phyloP scores from a whole-genome alignment of 352 stramenopile species.

The Globisporangium yorkense region DNA sequence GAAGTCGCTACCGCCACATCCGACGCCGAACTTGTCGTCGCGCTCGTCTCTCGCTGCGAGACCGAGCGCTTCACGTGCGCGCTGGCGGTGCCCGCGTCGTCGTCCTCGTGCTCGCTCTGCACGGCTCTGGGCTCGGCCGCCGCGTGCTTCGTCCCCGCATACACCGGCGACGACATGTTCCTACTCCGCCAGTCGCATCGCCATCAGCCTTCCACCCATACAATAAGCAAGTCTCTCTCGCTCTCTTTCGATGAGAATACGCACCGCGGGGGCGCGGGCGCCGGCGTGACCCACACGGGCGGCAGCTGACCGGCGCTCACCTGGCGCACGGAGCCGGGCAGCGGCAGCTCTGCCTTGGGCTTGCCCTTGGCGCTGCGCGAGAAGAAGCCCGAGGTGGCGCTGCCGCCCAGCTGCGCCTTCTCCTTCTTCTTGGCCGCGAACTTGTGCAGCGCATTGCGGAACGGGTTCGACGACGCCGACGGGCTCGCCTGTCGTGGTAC shows the following conservation, averaged over 20 bases:
- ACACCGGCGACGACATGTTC: conserved; percentile 26
- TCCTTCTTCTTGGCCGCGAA: conserved; percentile 74
- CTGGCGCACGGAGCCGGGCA: conserved; percentile 71
- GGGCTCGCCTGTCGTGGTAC: conserved; percentile 15
- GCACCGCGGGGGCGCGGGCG: conserved; percentile 39
- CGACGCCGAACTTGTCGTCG: not conserved
- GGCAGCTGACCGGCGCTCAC: conserved; percentile 65
- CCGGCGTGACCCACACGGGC: conserved; percentile 70
- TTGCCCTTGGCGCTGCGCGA: conserved; percentile 29
- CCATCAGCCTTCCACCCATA: not conserved
- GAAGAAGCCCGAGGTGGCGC: conserved; percentile 65
- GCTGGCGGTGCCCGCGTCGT: conserved; percentile 19
- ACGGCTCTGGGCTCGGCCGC: conserved; percentile 1
- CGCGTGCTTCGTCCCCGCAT: conserved; percentile 9
- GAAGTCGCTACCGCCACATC: not conserved
- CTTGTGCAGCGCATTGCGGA: conserved; percentile 77
- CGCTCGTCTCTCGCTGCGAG: not conserved
- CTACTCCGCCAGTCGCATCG: conserved; percentile 7
- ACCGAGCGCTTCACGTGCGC: conserved; percentile 15
- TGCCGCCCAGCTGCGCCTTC: conserved; percentile 34
- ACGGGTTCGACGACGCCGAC: conserved; percentile 53
- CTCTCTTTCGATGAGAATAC: not conserved
- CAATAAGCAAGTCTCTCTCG: too few relatives aligned
- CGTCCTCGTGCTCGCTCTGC: conserved; percentile 12
- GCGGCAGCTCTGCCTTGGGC: conserved; percentile 30